A percentile compares a stretch with the other conserved stretches of the same genome.
Conservation (phyloP, 306 rosid species). For the Prunus mume region DNA sequence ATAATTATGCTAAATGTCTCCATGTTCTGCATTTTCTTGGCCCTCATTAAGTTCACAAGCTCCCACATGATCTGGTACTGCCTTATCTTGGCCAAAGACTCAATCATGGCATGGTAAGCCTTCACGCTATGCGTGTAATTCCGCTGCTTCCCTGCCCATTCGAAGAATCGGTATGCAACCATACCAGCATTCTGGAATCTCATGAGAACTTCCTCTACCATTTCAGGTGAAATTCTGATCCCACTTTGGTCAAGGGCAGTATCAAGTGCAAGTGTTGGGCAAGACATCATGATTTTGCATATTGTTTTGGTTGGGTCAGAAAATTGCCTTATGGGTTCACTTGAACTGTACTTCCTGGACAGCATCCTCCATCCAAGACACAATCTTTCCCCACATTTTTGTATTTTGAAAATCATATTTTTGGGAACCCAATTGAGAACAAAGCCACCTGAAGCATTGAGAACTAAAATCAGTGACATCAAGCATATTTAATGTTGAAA, state of each 20-base stretch:
- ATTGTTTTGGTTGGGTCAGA: slow-evolving; percentile 48
- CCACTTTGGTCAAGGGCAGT: slow-evolving; percentile 78
- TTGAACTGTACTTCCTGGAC: slow-evolving; percentile 34
- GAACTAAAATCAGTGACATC: not conserved
- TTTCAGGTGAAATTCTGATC: slow-evolving; percentile 57
- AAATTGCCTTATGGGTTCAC: slow-evolving; percentile 30
- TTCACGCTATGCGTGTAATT: slow-evolving; percentile 48
- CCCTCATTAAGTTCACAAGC: slow-evolving; percentile 68
- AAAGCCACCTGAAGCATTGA: slow-evolving; percentile 2
- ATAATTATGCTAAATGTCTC: slow-evolving; percentile 88
- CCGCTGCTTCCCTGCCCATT: slow-evolving; percentile 69
- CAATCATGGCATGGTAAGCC: slow-evolving; percentile 79
- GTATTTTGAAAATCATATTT: slow-evolving; percentile 15
- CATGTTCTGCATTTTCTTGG: slow-evolving; percentile 56
- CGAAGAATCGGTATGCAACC: slow-evolving; percentile 74
- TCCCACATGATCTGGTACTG: slow-evolving; percentile 92
- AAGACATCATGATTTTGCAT: slow-evolving; percentile 58
- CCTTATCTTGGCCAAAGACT: slow-evolving; percentile 74
- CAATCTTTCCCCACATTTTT: not conserved
- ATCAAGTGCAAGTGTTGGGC: slow-evolving; percentile 51
- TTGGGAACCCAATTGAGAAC: not conserved
- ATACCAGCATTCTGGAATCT: slow-evolving; percentile 79
- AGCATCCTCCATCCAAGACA: slow-evolving; percentile 19
- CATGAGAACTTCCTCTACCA: slow-evolving; percentile 62
- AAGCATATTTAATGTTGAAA: not conserved